A percentile compares a stretch with the other conserved stretches of the same genome.
These are phyloP conservation scores for Galeopsis tetrahit DNA, from an alignment of 257 asterid species.

Conservation along the genomic window DNA sequence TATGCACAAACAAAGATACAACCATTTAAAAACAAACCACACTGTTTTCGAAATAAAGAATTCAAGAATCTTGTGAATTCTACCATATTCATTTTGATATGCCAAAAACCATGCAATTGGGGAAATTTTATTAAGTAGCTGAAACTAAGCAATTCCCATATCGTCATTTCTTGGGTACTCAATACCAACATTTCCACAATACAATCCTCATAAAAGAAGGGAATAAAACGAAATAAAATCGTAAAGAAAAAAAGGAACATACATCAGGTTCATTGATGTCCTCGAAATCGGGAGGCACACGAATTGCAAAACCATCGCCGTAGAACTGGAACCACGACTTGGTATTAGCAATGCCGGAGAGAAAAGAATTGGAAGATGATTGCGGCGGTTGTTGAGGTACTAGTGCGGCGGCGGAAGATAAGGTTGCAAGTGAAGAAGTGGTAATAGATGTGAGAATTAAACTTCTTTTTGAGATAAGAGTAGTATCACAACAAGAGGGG, in stretches of 20 bases:
- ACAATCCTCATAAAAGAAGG: background rate
- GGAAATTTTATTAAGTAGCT: background rate
- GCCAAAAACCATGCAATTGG: background rate
- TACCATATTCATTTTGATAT: background rate
- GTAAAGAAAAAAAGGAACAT: background rate
- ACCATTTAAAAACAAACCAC: background rate
- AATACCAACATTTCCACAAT: background rate
- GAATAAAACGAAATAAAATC: background rate
- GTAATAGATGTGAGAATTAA: conserved; percentile 46
- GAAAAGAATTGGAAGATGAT: conserved; percentile 43
- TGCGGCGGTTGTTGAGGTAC: conserved; percentile 41
- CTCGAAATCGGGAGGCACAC: conserved; percentile 85
- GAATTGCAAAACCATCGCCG: conserved; percentile 87
- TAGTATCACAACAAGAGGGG: conserved; percentile 22
- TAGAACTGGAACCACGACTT: conserved; percentile 88
- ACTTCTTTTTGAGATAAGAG: conserved; percentile 53
- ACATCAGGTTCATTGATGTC: conserved; percentile 92
- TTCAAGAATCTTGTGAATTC: background rate
- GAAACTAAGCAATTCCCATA: background rate
- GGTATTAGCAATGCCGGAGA: conserved; percentile 80
- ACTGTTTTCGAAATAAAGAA: background rate
- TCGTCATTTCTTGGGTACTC: background rate
- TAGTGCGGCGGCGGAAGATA: conserved; percentile 38
- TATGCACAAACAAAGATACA: background rate
- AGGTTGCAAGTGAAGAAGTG: conserved; percentile 46